These are phyloP conservation scores for Cytospora leucostoma DNA, from an alignment of 2,329 filamentous ascomycete genomes.

Conservation along the genomic window DNA sequence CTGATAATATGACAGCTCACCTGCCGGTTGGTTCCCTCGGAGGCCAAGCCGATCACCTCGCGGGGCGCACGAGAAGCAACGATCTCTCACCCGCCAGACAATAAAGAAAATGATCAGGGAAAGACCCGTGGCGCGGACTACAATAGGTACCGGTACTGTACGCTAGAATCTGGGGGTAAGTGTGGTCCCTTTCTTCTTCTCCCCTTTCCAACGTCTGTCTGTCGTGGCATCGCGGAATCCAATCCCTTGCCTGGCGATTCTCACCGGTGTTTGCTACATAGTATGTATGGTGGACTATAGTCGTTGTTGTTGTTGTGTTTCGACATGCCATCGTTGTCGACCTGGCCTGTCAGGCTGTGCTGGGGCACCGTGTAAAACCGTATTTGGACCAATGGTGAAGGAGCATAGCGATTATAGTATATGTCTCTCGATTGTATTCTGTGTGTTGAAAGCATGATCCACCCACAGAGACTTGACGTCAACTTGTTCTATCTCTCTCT, in stretches of 20 bases:
- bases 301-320: neutral
- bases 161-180: neutral
- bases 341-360: neutral
- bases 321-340: neutral
- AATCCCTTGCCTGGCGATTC: neutral
- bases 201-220: slow-evolving; percentile 3
- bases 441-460: neutral
- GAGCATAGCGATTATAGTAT: neutral
- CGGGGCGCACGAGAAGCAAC: neutral
- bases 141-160: too few relatives aligned
- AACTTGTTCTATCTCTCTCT: neutral
- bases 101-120: neutral
- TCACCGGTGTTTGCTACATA: neutral
- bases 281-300: neutral
- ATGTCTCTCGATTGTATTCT: neutral
- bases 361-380: neutral
- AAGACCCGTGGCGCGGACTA: too few relatives aligned
- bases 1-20: slow-evolving; percentile 23
- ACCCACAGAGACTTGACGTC: slow-evolving; percentile 7
- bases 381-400: neutral
- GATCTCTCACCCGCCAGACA: neutral
- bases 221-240: slow-evolving; percentile 10
- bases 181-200: too few relatives aligned
- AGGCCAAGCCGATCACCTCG: slow-evolving; percentile 1
- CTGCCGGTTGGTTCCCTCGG: slow-evolving; percentile 8